These are phyloP conservation scores for Tephrocybe sp. DNA, from an alignment of 768 basidiomycete species.

Conservation along the genomic window DNA sequence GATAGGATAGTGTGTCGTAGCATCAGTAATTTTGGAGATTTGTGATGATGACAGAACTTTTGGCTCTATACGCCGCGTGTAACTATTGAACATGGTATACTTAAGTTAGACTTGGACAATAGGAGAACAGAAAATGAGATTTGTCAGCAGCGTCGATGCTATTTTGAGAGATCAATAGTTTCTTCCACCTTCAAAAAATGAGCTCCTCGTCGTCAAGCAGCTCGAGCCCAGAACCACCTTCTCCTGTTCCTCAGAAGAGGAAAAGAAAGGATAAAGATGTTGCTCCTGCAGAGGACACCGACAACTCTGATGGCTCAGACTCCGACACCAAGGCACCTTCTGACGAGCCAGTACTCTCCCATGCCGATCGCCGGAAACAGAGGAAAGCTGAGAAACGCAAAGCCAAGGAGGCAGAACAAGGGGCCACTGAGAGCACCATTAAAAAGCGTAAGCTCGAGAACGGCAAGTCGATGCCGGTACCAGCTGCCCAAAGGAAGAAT, in stretches of 20 bases:
- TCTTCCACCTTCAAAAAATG: constrained; percentile 13
- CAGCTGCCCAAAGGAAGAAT: constrained; percentile 62
- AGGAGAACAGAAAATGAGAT: not conserved
- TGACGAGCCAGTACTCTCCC: constrained; percentile 63
- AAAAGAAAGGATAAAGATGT: constrained; percentile 25
- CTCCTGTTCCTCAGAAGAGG: constrained; percentile 25
- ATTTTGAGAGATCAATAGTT: not conserved
- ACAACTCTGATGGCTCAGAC: constrained; percentile 25
- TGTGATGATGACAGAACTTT: too few species aligned
- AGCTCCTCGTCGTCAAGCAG: constrained; percentile 37
- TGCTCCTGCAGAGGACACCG: constrained; percentile 14
- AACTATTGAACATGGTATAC: too few species aligned
- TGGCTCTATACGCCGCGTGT: too few species aligned
- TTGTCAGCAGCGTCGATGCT: constrained; percentile 7
- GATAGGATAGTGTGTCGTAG: too few species aligned
- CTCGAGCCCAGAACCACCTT: constrained; percentile 27
- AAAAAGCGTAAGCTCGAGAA: constrained; percentile 52
- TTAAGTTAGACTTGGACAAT: not conserved
- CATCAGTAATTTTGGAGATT: too few species aligned
- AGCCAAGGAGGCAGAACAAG: constrained; percentile 20
- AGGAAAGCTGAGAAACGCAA: constrained; percentile 44
- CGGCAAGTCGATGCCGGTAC: constrained; percentile 29
- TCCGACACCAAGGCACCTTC: constrained; percentile 14
- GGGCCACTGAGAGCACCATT: constrained; percentile 20
- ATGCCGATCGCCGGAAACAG: constrained; percentile 68